Percentiles rank a stretch among this genome's conserved stretches.
phyloP scores from a whole-genome alignment of 345 rosid genomes.

The Kernera saxatilis region DNA sequence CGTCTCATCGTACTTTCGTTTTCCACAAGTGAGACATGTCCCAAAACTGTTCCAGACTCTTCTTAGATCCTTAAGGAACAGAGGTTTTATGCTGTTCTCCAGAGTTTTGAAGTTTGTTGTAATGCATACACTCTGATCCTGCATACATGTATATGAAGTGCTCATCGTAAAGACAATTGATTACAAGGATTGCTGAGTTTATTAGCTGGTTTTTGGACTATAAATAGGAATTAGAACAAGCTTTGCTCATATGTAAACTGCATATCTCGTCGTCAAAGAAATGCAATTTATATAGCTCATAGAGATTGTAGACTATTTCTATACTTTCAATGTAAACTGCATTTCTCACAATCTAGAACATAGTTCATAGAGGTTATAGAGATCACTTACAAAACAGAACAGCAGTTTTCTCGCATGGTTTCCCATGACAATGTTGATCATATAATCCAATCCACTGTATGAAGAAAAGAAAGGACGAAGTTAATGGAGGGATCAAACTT shows the following conservation, averaged over 20 bases:
- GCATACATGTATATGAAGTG: slow-evolving; percentile 5
- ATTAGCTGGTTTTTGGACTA: neutral
- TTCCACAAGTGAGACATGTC: slow-evolving; percentile 48
- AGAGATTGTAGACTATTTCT: neutral
- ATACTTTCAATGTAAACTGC: neutral
- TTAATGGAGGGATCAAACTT: neutral
- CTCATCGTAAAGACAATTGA: neutral
- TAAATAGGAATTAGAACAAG: neutral
- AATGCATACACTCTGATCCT: slow-evolving; percentile 61
- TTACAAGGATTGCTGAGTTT: neutral
- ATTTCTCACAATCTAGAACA: neutral
- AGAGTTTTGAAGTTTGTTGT: slow-evolving; percentile 44
- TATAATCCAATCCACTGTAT: slow-evolving; percentile 25
- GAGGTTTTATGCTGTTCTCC: slow-evolving; percentile 51
- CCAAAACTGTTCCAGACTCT: slow-evolving; percentile 55
- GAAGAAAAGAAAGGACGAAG: neutral
- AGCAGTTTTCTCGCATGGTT: slow-evolving; percentile 8
- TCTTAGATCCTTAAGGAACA: slow-evolving; percentile 73
- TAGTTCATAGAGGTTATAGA: neutral
- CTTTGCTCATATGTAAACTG: neutral
- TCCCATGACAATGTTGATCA: slow-evolving; percentile 14
- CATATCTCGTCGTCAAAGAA: neutral
- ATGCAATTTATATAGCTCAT: neutral
- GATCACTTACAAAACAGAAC: slow-evolving; percentile 26
- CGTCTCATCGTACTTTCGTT: slow-evolving; percentile 53